These are phyloP conservation scores for Cyberlindnera misumaiensis DNA, from an alignment of 805 yeast species.

Conservation along the genomic window DNA sequence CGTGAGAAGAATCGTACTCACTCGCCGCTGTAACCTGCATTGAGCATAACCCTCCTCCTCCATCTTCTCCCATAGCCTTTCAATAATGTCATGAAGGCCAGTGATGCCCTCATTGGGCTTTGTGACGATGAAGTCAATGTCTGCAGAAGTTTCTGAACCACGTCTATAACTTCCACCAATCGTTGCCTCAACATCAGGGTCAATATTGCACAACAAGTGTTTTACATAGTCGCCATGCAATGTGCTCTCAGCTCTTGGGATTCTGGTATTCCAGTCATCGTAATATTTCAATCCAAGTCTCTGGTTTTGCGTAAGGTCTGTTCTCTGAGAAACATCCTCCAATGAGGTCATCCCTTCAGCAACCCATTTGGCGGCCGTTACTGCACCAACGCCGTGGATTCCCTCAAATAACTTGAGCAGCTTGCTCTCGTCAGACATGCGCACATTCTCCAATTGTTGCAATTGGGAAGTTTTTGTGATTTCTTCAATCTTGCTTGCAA, in stretches of 20 bases:
- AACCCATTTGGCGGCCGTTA: constrained; percentile 34
- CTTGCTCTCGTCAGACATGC: constrained; percentile 22
- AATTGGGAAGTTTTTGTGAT: constrained; percentile 32
- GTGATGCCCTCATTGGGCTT: constrained; percentile 25
- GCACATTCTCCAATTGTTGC: constrained; percentile 15
- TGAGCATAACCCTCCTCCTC: constrained; percentile 22
- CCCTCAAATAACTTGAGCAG: constrained; percentile 29
- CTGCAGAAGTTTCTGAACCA: constrained; percentile 41
- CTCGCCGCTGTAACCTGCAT: constrained; percentile 16
- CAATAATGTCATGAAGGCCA: constrained; percentile 17
- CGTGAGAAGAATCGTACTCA: constrained; percentile 26
- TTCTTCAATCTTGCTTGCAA: constrained; percentile 40
- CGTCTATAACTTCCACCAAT: constrained; percentile 50
- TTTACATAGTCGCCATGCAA: constrained; percentile 32
- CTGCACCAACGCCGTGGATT: constrained; percentile 45
- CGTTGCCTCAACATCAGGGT: constrained; percentile 28
- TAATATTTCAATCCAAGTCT: constrained; percentile 38
- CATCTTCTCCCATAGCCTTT: constrained; percentile 20
- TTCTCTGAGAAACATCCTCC: constrained; percentile 29
- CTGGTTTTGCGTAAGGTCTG: constrained; percentile 25
- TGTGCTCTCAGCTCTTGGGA: constrained; percentile 39
- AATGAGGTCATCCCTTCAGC: constrained; percentile 31
- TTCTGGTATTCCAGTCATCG: constrained; percentile 38
- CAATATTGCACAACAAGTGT: constrained; percentile 23
- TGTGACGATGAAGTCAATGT: constrained; percentile 45